Evolutionary conservation across 306 rosid species (phyloP), one percentile per base, ranked within the genome.

Genomic region (Trichosanthes cucumerina): DNA sequence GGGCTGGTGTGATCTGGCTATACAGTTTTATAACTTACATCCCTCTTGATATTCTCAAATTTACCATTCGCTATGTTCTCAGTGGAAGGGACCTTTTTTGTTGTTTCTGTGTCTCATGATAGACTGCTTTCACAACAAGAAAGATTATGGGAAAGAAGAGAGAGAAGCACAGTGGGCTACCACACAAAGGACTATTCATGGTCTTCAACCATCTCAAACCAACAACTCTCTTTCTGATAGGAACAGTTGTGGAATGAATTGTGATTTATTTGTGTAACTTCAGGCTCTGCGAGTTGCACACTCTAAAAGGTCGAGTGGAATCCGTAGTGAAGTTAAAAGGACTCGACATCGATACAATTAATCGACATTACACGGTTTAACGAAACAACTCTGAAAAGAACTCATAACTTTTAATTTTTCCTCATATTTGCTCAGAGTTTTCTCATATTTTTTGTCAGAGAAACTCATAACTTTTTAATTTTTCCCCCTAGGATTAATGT

Each of bases 151-250:
- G 0, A 96, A 96, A 88, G 98, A 91, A 89, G 99, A 96, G 87
- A 91, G 99, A 74, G 98, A 96, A 85, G 99, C 99, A 47, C 99
- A 96, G 26, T 96, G 99, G 99, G 99, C 99, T 28, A 76, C 99
- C 43, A 93, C 99, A 34, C 99, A 96, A 82, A 88, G 99, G 81
- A 96, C 99, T 24, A 90, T 96, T 15, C 99, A 96, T 59, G 99
- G 99, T 77, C 99, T 96, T 85, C 99, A 92, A 81, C 93, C 97
- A 80, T 96, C 99, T 0, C 98, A 92, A 85, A 58, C 89, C 62
- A 62, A 49, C 88, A 91, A 74, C 85, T 36, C 88, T 80, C 86
- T 90, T 89, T 82, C 82, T 53, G 99, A 96, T 65, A 92, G 83
- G 83, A 87, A 39, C 60, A 86, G 89, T 78, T 91, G 86, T 56